Base-by-base conservation (phyloP, 164 flowering plant species). In the Protea cynaroides region DNA sequence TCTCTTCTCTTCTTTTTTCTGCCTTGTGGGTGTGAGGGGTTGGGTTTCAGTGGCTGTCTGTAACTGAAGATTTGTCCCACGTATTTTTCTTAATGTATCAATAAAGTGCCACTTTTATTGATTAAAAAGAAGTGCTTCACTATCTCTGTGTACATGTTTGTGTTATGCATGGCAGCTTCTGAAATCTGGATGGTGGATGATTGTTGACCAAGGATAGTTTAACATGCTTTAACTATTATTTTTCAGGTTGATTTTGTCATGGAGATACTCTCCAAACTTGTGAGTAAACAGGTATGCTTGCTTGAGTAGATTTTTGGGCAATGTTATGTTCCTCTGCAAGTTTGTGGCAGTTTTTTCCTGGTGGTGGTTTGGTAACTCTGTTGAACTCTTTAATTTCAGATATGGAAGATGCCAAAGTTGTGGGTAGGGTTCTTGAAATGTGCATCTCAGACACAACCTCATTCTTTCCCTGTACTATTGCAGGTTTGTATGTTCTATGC, bases 391-490 rank as follows among this genome's bases (percentile, higher is more conserved):
- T 62, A 2, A 23, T 52, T 73, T 62, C 81, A 95, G 99, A 82
- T 95, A 36, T 95, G 99, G 99, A 85, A 80, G 81, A 83, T 92
- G 96, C 99, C 99, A 46, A 92, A 95, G 75, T 69, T 92, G 72
- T 95, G 97, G 97, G 87, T 88, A 37, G 99, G 99, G 14, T 95
- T 95, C 76, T 71, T 95, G 79, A 95, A 95, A 79, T 95, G 99
- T 70, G 85, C 85, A 17, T 83, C 89, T 51, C 99, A 95, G 78
- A 95, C 97, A 49, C 89, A 84, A 58, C 99, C 99, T 37, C 99
- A 86, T 84, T 95, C 99, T 47, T 92, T 86, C 62, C 79, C 58
- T 29, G 99, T 95, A 46, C 69, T 95, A 53, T 72, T 92, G 60
- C 84, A 88, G 96, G 99, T 92, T 23, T 46, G 36, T 49, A 37